Conservation (phyloP, 306 rosid genomes). For the Cicer bijugum region DNA sequence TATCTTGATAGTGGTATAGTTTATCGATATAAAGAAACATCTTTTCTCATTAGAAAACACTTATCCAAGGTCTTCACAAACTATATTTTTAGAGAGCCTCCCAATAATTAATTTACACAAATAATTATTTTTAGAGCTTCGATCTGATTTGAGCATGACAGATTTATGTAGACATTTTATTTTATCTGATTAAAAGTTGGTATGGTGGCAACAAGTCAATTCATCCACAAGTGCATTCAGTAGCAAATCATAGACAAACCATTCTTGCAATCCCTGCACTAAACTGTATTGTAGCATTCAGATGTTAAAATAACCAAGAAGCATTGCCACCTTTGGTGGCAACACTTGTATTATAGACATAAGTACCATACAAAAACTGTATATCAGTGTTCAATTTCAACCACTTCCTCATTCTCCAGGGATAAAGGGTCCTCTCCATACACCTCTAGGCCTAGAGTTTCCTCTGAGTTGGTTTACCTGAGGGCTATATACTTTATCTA, state of each 20-base stretch:
- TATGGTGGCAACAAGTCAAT: too few relatives aligned
- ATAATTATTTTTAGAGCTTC: neutral
- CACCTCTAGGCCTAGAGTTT: slow-evolving; percentile 51
- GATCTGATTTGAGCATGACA: neutral
- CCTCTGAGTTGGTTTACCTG: slow-evolving; percentile 46
- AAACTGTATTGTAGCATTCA: slow-evolving; percentile 11
- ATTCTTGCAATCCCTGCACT: neutral
- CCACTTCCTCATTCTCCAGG: slow-evolving; percentile 58
- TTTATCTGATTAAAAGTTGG: too few relatives aligned
- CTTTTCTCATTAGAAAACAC: too few relatives aligned
- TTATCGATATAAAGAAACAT: too few relatives aligned
- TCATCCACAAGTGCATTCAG: too few relatives aligned
- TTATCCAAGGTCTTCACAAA: too few relatives aligned
- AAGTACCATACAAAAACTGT: neutral
- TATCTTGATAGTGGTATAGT: too few relatives aligned
- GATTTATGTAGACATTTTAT: neutral
- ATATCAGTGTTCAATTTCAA: slow-evolving; percentile 42
- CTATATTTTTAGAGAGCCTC: too few relatives aligned
- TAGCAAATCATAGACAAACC: too few relatives aligned
- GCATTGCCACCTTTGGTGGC: slow-evolving; percentile 39
- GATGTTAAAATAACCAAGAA: slow-evolving; percentile 32
- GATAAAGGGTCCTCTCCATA: slow-evolving; percentile 52
- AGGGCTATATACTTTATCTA: slow-evolving; percentile 55
- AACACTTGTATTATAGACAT: slow-evolving; percentile 22
- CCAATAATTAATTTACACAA: neutral